Base-by-base conservation (phyloP, 2,329 filamentous ascomycete genomes). In the Colletotrichum chlorophyti region DNA sequence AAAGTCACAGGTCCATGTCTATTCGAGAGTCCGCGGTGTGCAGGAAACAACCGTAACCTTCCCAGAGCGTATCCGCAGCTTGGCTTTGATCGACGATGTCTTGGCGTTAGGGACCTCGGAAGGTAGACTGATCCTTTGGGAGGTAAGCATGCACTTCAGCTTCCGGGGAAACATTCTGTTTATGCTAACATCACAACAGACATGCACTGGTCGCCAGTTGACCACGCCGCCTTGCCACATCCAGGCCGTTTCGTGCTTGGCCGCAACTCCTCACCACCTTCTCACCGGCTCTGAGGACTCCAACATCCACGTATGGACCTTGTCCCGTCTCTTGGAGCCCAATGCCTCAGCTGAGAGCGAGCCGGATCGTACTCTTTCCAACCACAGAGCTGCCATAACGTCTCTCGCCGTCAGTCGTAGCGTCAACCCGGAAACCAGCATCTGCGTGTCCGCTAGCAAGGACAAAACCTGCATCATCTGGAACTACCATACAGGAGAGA, bases 1-100 rank as follows among this genome's bases (percentile, higher is more conserved):
- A 64, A 98, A 97, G 74, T 91, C 93, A 0, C 91, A 96, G 37
- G 84, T 99, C 2, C 91, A 98, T 75, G 92, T 99, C 53, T 99
- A 98, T 75, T 93, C 85, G 57, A 84, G 93, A 53, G 82, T 87
- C 58, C 90, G 91, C 63, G 91, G 91, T 24, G 95, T 91, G 66
- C 93, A 97, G 70, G 94, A 98, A 75, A 90, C 91, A 6, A 84
- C 91, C 15, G 86, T 98, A 17, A 90, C 93, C 1, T 96, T 99
- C 67, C 88, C 90, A 0, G 94, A 98, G 74, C 85, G 88, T 66
- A 91, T 99, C 68, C 88, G 87, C 63, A 93, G 90, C 73, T 77
- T 96, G 67, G 83, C 87, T 19, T 80, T 96, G 52, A 86, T 87
- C 21, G 88, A 84, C 43, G 84, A 91, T 63, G 83, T 96, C 46